Percentiles rank a stretch among this genome's conserved stretches.
phyloP scores from a whole-genome alignment of 768 basidiomycete species.

The Russula ochroleuca region DNA sequence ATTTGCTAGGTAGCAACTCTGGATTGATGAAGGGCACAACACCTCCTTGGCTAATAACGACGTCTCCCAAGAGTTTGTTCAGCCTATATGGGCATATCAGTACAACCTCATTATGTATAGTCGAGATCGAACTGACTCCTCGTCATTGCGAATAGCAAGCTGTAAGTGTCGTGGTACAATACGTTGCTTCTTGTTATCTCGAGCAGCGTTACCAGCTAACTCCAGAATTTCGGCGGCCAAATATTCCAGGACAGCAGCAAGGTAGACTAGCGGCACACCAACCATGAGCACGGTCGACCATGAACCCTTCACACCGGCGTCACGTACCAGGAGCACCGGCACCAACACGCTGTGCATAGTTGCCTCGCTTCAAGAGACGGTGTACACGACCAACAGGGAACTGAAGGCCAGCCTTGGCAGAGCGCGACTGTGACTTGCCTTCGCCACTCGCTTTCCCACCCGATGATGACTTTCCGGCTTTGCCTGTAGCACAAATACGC shows the following conservation, averaged over 20 bases:
- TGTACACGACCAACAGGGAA: conserved; percentile 93
- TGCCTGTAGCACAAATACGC: conserved; percentile 30
- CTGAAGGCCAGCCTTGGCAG: conserved; percentile 70
- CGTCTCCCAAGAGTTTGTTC: conserved; percentile 77
- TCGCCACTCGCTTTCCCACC: conserved; percentile 41
- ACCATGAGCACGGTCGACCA: neutral
- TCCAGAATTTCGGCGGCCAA: conserved; percentile 91
- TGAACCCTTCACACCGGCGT: conserved; percentile 4
- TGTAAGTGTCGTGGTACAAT: conserved; percentile 93
- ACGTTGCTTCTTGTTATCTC: conserved; percentile 92
- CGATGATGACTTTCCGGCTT: conserved; percentile 42
- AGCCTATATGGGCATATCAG: conserved; percentile 51
- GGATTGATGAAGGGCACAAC: conserved; percentile 59
- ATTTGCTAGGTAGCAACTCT: conserved; percentile 49
- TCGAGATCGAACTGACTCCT: neutral
- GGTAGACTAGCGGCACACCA: conserved; percentile 54
- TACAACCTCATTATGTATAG: neutral
- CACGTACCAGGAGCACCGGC: conserved; percentile 73
- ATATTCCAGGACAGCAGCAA: conserved; percentile 89
- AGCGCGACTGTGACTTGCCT: conserved; percentile 61
- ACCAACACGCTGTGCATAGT: conserved; percentile 83
- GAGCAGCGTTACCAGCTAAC: conserved; percentile 83
- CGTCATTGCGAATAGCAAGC: conserved; percentile 89
- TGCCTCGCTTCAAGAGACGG: conserved; percentile 79
- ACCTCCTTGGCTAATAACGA: conserved; percentile 90